Percentiles rank a stretch among this genome's conserved stretches.
These are phyloP conservation scores for Trypanosoma platydactyli DNA, from an alignment of 208 protist genomes.

Conservation along the genomic window DNA sequence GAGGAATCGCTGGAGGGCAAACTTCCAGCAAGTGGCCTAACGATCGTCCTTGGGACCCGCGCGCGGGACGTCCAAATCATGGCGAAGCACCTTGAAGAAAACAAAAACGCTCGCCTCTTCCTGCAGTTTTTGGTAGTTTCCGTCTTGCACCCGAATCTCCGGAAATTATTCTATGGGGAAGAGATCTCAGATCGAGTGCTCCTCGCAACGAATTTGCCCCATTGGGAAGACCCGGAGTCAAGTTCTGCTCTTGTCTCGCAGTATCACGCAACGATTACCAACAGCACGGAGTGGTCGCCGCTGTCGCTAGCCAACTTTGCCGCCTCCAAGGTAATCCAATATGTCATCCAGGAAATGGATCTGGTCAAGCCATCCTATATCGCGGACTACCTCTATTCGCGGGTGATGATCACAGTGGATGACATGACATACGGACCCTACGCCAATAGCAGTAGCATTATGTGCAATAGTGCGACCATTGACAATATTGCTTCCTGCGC, in stretches of 20 bases:
- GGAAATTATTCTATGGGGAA: slow-evolving; percentile 18
- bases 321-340: slow-evolving; percentile 1
- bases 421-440: slow-evolving; percentile 38
- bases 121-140: slow-evolving; percentile 39
- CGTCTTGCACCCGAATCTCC: slow-evolving; percentile 34
- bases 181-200: slow-evolving; percentile 28
- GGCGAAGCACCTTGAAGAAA: slow-evolving; percentile 14
- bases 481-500: background rate
- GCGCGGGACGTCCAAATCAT: slow-evolving; percentile 20
- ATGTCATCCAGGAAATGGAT: slow-evolving; percentile 22
- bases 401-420: slow-evolving; percentile 19
- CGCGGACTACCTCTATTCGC: slow-evolving; percentile 25
- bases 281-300: slow-evolving; percentile 7
- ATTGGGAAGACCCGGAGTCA: slow-evolving; percentile 37
- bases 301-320: slow-evolving; percentile 21
- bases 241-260: slow-evolving; percentile 6
- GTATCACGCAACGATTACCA: slow-evolving; percentile 17
- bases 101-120: slow-evolving; percentile 26
- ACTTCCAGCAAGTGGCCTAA: background rate
- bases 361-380: slow-evolving; percentile 28
- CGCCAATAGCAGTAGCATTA: background rate
- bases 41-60: slow-evolving; percentile 26
- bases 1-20: background rate
- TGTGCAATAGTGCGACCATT: slow-evolving; percentile 3
- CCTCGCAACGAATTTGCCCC: slow-evolving; percentile 48